Evolutionary conservation across 305 asterid genomes (phyloP), one percentile per base, ranked within the genome.

Genomic region (Galium porrigens): DNA sequence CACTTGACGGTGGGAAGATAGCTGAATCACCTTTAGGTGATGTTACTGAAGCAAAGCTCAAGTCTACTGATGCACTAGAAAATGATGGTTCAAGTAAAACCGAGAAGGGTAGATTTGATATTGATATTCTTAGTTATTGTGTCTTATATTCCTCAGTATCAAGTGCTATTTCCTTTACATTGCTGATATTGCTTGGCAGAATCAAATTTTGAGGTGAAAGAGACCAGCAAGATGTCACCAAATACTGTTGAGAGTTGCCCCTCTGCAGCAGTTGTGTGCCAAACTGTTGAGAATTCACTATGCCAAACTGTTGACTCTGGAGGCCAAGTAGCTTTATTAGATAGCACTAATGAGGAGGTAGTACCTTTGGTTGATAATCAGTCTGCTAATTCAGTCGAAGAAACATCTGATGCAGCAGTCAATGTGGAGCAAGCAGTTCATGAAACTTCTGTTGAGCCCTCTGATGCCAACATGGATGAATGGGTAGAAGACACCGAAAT

Each of bases 201-300:
- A 62, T 71, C 82, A 77, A 72, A 74, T 74, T 58, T 74, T 48
- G 83, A 62, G 68, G 80, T 60, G 71, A 82, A 76, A 72, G 85
- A 54, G 58, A 51, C 73, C 64, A 77, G 65, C 42, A 20, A 61
- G 67, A 54, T 69, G 67, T 72, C 82, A 65, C 70, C 61, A 66
- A 60, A 70, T 6, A 72, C 36, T 29, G 46, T 67, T 48, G 46
- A 49, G 68, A 48, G 37, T 66, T 59, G 29, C 48, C 55, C 58
- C 39, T 63, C 65, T 52, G 48, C 63, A 42, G 63, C 33, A 20
- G 71, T 30, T 71, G 72, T 68, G 59, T 72, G 67, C 34, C 69
- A 66, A 54, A 74, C 22, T 22, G 22, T 22, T 22, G 22, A 22
- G 22, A 22, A 22, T 22, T 22, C 22, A 22, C 22, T 22, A 22